Percentiles rank a stretch among this genome's conserved stretches.
phyloP scores from a whole-genome alignment of 306 rosid species.

The Quercus rubra region DNA sequence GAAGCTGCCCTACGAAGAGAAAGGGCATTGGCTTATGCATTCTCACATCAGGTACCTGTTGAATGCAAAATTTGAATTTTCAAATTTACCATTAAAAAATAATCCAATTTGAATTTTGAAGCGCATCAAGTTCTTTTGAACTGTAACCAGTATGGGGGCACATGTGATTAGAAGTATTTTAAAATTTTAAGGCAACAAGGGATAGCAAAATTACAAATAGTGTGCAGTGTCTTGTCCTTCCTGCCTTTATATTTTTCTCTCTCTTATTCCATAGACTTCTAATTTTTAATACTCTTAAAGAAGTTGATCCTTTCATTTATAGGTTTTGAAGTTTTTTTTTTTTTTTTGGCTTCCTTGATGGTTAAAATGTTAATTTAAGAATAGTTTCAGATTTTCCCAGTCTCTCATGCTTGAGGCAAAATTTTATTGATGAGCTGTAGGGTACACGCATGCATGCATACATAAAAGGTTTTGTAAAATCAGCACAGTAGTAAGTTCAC shows the following conservation, averaged over 20 bases:
- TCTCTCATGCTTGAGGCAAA: not conserved
- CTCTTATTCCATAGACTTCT: not conserved
- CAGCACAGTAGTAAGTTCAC: no score
- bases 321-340: not conserved
- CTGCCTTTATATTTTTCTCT: not conserved
- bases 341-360: not conserved
- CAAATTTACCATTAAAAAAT: no score
- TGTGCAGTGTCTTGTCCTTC: not conserved
- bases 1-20: conserved; percentile 88
- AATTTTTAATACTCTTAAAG: not conserved
- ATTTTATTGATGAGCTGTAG: not conserved
- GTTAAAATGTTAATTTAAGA: not conserved
- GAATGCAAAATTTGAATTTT: not conserved
- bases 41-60: conserved; percentile 68
- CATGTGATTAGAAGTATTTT: not conserved
- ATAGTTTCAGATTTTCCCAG: not conserved
- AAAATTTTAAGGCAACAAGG: not conserved
- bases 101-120: not conserved
- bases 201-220: not conserved
- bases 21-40: conserved; percentile 83
- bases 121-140: not conserved
- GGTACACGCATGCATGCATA: not conserved
- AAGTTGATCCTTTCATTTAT: not conserved
- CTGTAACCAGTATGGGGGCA: not conserved
- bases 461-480: not conserved